These are phyloP conservation scores for Cutaneotrichosporon cutaneum DNA, from an alignment of 1,284 basidiomycete genomes.

Conservation along the genomic window DNA sequence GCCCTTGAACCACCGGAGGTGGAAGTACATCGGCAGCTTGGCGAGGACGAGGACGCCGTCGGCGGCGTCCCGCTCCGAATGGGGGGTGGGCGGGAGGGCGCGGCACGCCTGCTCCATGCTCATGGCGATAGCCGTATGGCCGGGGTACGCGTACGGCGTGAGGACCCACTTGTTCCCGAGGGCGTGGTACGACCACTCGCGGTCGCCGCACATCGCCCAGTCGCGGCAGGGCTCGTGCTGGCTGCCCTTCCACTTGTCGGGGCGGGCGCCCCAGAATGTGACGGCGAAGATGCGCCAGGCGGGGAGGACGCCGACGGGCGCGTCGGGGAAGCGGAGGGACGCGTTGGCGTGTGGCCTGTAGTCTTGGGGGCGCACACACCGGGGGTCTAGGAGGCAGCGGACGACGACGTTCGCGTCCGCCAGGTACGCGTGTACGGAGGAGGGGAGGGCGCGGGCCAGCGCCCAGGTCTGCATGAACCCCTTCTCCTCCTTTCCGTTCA, in stretches of 20 bases:
- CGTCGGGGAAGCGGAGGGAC: conserved; percentile 19
- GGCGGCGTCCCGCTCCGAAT: conserved; percentile 31
- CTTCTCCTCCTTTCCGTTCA: background rate
- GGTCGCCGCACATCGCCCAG: conserved; percentile 32
- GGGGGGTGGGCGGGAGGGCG: conserved; percentile 28
- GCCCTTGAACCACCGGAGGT: conserved; percentile 16
- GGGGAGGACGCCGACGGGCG: conserved; percentile 41
- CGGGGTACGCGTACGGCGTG: conserved; percentile 41
- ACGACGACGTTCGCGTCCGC: conserved; percentile 29
- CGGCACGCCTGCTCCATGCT: conserved; percentile 45
- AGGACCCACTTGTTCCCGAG: conserved; percentile 47
- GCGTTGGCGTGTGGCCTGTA: conserved; percentile 32
- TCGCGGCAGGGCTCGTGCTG: conserved; percentile 12
- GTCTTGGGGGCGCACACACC: conserved; percentile 42
- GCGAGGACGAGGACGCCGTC: conserved; percentile 44
- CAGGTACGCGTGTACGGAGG: conserved; percentile 9
- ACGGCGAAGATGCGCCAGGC: conserved; percentile 42
- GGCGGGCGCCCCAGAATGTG: conserved; percentile 31
- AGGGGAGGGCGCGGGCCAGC: background rate
- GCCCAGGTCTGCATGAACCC: background rate
- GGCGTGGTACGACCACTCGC: conserved; percentile 41
- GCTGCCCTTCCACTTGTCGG: conserved; percentile 25
- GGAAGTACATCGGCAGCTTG: conserved; percentile 26
- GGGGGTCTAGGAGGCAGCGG: conserved; percentile 44
- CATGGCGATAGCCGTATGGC: conserved; percentile 41